Evolutionary conservation across 2,329 filamentous ascomycete genomes (phyloP).

Genomic region (Apiospora marii): DNA sequence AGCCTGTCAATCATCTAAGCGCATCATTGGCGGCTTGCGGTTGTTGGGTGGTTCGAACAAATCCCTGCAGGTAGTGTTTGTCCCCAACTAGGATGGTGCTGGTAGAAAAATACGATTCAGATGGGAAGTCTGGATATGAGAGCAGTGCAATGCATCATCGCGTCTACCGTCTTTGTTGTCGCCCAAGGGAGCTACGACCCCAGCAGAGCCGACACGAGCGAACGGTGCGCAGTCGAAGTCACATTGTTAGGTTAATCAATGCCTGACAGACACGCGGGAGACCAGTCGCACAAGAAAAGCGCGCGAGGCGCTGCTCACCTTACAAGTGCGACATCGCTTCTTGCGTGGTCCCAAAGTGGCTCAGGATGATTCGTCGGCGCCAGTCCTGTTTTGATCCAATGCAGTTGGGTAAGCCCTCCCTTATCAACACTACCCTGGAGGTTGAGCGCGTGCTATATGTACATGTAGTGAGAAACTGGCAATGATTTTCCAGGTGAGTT

Average conservation of each 20-base stretch:
- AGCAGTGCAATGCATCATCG: not conserved
- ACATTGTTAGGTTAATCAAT: not conserved
- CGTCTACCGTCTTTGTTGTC: not conserved
- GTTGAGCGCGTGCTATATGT: too few species aligned
- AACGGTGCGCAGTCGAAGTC: not conserved
- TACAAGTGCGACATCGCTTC: slow-evolving; percentile 9
- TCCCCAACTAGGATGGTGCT: not conserved
- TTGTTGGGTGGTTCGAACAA: not conserved
- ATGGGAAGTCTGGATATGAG: not conserved
- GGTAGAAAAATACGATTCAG: not conserved
- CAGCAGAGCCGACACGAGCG: too few species aligned
- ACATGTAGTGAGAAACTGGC: not conserved
- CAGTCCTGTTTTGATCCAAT: not conserved
- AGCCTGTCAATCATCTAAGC: not conserved
- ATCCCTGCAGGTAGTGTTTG: not conserved
- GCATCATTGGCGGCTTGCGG: not conserved
- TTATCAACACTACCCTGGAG: not conserved
- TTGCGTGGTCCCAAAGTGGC: not conserved
- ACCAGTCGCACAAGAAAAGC: slow-evolving; percentile 5
- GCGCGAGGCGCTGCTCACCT: not conserved
- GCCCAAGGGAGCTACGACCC: not conserved
- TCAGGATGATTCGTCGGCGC: not conserved
- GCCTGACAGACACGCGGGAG: not conserved
- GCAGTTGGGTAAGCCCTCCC: not conserved
- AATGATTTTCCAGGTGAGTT: too few species aligned